Evolutionary conservation across 345 rosid genomes (phyloP).

Genomic region (Reutealis trisperma): DNA sequence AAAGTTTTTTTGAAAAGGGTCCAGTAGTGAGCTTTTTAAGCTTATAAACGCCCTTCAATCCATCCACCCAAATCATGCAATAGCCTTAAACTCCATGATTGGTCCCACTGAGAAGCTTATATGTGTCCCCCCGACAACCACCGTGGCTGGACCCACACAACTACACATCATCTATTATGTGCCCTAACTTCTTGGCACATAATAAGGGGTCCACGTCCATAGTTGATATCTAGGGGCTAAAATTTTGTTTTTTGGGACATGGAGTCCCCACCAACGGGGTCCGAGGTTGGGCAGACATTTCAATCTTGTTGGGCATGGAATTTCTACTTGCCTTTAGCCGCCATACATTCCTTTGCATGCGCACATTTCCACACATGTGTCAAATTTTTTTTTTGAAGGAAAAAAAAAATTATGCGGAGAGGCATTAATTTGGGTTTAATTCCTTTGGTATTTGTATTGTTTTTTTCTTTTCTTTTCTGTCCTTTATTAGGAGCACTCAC

Average conservation of each 20-base stretch:
- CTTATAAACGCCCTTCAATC: background rate
- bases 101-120: slow-evolving; percentile 41
- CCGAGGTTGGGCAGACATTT: slow-evolving; percentile 32
- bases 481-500: slow-evolving; percentile 23
- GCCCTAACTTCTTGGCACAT: slow-evolving; percentile 51
- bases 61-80: slow-evolving; percentile 33
- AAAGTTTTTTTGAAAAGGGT: slow-evolving; percentile 14
- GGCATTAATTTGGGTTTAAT: background rate
- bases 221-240: slow-evolving; percentile 28
- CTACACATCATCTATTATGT: slow-evolving; percentile 51
- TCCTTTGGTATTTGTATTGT: background rate
- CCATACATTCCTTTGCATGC: slow-evolving; percentile 55
- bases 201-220: slow-evolving; percentile 23
- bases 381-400: background rate
- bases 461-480: background rate
- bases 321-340: slow-evolving; percentile 51
- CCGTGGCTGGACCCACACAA: slow-evolving; percentile 48
- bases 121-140: slow-evolving; percentile 46
- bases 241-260: slow-evolving; percentile 30
- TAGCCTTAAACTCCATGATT: slow-evolving; percentile 26
- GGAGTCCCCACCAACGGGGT: slow-evolving; percentile 42
- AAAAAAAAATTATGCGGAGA: background rate
- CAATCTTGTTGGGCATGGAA: slow-evolving; percentile 31
- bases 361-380: slow-evolving; percentile 48
- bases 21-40: slow-evolving; percentile 21